Conservation (phyloP, 768 basidiomycete genomes). For the Kwoniella sp. region DNA sequence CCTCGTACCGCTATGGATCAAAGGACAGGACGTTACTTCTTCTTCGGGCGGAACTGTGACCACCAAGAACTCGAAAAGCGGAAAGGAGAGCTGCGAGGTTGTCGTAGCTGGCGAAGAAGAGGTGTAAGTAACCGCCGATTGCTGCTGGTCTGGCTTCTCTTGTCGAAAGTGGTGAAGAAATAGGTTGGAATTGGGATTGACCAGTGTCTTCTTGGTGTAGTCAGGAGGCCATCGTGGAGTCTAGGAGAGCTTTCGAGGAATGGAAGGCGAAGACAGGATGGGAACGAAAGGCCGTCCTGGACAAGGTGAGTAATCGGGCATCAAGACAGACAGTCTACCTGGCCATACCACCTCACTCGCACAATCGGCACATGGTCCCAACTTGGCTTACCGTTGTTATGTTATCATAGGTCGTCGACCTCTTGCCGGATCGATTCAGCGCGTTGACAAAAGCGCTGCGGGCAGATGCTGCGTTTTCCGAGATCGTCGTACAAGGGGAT, state of each 20-base stretch:
- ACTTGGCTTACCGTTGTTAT: too few species aligned
- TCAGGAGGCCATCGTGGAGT: conserved; percentile 17
- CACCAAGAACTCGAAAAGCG: conserved; percentile 25
- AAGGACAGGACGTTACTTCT: conserved; percentile 15
- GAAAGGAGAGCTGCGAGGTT: conserved; percentile 29
- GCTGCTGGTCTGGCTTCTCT: too few species aligned
- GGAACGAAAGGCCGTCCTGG: conserved; percentile 31
- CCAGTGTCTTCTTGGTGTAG: conserved; percentile 18
- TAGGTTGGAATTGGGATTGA: too few species aligned
- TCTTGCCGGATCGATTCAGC: conserved; percentile 32
- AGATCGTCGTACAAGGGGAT: conserved; percentile 28
- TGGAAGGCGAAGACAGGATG: conserved; percentile 36
- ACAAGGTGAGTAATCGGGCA: conserved; percentile 21
- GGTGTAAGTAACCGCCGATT: conserved; percentile 28
- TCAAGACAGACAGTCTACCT: neutral
- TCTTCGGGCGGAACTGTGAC: conserved; percentile 16
- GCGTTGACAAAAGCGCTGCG: conserved; percentile 20
- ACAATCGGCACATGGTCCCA: neutral
- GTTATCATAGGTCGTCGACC: conserved; percentile 17
- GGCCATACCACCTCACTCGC: neutral
- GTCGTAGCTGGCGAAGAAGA: conserved; percentile 39
- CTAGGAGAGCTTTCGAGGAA: conserved; percentile 23
- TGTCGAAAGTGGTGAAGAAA: too few species aligned
- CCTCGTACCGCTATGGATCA: conserved; percentile 35
- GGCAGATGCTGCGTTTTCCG: conserved; percentile 31